Evolutionary conservation across 495 filamentous ascomycete genomes (phyloP), one percentile per base, ranked within the genome.

Genomic region (Penicillium riverlandense): DNA sequence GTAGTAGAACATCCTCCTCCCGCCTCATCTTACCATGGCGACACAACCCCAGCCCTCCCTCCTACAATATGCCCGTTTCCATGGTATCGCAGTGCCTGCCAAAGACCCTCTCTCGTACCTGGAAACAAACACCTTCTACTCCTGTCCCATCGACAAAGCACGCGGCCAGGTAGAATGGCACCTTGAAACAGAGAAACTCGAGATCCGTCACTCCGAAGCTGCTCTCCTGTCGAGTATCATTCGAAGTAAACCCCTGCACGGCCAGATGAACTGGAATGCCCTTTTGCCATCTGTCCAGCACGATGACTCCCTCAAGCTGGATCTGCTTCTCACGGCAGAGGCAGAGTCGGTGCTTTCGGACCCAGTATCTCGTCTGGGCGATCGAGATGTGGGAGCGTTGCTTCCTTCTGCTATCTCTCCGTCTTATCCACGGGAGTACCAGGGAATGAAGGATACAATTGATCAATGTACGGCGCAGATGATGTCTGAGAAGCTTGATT

Each of bases 21-120:
- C 9, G 29, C 15, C 29, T 33, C 31, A 1, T 14, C 27, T 29
- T 30, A 31, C 27, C 38, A 59, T 61, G 60, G 49, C 47, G 31
- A 36, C 47, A 29, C 13, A 35, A 29, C 12, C 38, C 14, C 53
- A 63, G n/a, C 55, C 63, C 13, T 56, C 62, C 29, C 38, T 71
- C 9, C 40, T 68, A 29, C 63, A 74, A 14, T 77, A 75, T 37
- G 68, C 70, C 16, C 60, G 66, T 14, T 69, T 67, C 35, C 48
- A 71, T 34, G 63, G 59, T 11, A 55, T 72, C 34, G 58, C 59
- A 0, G 47, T 13, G 22, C 22, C 22, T 4, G 4, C 22, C 22
- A 22, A 22, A 22, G 22, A 22, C 6, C 22, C 22, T 22, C 22
- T 22, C 22, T 22, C 22, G 22, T 22, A 22, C 4, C 22, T 22